These are phyloP conservation scores for Ogataea hybrid DNA, from an alignment of 1,139 yeast genomes.

Conservation along the genomic window DNA sequence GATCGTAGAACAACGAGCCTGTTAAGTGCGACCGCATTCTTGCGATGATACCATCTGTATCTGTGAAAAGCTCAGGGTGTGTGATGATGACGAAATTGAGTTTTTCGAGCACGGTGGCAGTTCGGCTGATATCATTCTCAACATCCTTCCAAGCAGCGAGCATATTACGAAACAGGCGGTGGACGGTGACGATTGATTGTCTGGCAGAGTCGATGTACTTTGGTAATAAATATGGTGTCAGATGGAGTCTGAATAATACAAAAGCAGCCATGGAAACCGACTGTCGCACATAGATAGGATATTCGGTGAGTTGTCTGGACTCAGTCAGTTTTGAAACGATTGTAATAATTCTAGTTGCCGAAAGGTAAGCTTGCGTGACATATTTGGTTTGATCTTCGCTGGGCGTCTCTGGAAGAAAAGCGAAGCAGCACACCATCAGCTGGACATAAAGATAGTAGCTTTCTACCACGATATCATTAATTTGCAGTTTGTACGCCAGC, in stretches of 20 bases:
- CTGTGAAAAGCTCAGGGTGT: conserved; percentile 78
- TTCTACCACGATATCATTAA: conserved; percentile 71
- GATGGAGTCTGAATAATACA: conserved; percentile 74
- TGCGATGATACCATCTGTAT: conserved; percentile 69
- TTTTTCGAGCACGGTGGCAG: conserved; percentile 90
- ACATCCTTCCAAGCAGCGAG: conserved; percentile 89
- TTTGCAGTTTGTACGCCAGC: conserved; percentile 58
- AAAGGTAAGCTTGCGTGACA: conserved; percentile 75
- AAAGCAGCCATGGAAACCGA: conserved; percentile 80
- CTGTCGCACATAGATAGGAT: conserved; percentile 86
- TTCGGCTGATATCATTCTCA: conserved; percentile 86
- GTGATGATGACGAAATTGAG: conserved; percentile 83
- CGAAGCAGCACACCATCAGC: conserved; percentile 83
- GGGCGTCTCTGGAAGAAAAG: conserved; percentile 89
- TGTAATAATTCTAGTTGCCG: conserved; percentile 82
- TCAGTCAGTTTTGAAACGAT: conserved; percentile 71
- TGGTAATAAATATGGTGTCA: conserved; percentile 73
- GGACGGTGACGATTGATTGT: conserved; percentile 91
- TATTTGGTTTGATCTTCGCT: conserved; percentile 84
- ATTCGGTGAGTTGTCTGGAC: conserved; percentile 66
- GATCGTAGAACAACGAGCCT: conserved; percentile 86
- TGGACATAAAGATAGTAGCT: conserved; percentile 77
- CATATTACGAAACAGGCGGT: conserved; percentile 81
- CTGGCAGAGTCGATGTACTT: conserved; percentile 85
- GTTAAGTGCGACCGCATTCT: conserved; percentile 92